Evolutionary conservation across 1,284 basidiomycete species (phyloP), one percentile per base, ranked within the genome.

Genomic region (Leccinum pachyderme): DNA sequence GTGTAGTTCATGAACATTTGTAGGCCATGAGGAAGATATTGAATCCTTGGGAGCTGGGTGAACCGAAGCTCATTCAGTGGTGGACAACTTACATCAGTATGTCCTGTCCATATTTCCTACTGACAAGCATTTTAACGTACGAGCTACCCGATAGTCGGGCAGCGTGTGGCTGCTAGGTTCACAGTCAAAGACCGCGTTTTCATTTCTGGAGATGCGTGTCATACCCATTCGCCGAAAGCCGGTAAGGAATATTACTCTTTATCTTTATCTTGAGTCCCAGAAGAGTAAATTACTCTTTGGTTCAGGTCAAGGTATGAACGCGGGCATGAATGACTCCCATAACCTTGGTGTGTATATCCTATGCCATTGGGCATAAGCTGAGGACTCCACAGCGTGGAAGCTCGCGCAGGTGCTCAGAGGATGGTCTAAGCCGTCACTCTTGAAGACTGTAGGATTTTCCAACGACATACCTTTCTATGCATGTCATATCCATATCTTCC

Each of bases 241-340:
- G 31, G 47, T 47, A 13, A 22, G 46, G 31, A 12, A 8, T 0
- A 8, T 22, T n/a, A 12, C 8, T 28, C 2, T 33, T 24, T 4
- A 25, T 28, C 2, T 33, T 24, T 4, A 25, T 33, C 8, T 9
- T n/a, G 31, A 31, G 15, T 47, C 11, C 47, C 22, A 47, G 5
- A 25, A 32, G 24, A 22, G 22, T 22, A 7, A 8, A 28, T 33
- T 22, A 18, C 18, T 15, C 18, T 11, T 13, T 25, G 22, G 5
- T 41, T 47, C 70, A 77, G 72, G 80, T 52, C 73, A 81, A 61
- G 81, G 82, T 5, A 83, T 83, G 82, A 84, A 85, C 61, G 81
- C 81, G 28, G 44, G 86, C 61, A 91, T 92, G 86, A 88, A 87
- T 59, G 89, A 92, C 63, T 82, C 84, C 7, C 89, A 89, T 63